These are phyloP conservation scores for Thozetella sp. DNA, from an alignment of 495 filamentous ascomycete species.

Conservation along the genomic window DNA sequence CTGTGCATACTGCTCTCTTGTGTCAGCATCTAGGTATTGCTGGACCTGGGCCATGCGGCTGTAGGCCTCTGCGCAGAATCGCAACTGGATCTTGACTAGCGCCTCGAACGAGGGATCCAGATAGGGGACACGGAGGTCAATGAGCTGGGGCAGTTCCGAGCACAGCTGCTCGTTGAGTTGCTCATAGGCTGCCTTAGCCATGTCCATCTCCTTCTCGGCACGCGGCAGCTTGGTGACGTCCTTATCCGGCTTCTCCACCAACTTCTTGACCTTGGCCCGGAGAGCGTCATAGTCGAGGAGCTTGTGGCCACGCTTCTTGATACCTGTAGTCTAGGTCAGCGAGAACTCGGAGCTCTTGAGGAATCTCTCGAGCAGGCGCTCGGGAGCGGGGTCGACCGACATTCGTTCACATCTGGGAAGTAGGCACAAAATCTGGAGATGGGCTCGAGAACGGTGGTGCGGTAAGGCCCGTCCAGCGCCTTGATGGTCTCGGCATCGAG, in stretches of 20 bases:
- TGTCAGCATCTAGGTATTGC: slow-evolving; percentile 97
- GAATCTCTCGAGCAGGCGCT: not conserved
- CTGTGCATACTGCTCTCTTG: slow-evolving; percentile 92
- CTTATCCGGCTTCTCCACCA: slow-evolving; percentile 98
- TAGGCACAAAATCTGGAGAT: slow-evolving; percentile 96
- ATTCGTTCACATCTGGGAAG: slow-evolving; percentile 98
- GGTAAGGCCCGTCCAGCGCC: slow-evolving; percentile 94
- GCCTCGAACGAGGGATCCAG: slow-evolving; percentile 96
- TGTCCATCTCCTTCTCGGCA: slow-evolving; percentile 90
- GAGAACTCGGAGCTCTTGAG: too few species aligned
- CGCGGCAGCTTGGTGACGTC: slow-evolving; percentile 92
- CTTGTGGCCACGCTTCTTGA: slow-evolving; percentile 98
- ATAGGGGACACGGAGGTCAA: slow-evolving; percentile 95
- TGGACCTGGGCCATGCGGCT: slow-evolving; percentile 97
- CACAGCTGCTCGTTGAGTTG: slow-evolving; percentile 94
- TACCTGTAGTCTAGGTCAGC: slow-evolving; percentile 52
- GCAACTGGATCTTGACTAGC: slow-evolving; percentile 95
- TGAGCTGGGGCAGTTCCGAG: slow-evolving; percentile 92
- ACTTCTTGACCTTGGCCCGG: slow-evolving; percentile 92
- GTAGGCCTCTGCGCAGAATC: slow-evolving; percentile 98
- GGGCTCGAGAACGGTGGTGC: slow-evolving; percentile 91
- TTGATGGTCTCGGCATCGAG: slow-evolving; percentile 98
- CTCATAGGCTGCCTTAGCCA: slow-evolving; percentile 92
- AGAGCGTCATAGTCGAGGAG: slow-evolving; percentile 96
- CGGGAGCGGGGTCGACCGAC: slow-evolving; percentile 45